Conservation (phyloP, 148 eudicot species). For the Amaranthus palmeri region DNA sequence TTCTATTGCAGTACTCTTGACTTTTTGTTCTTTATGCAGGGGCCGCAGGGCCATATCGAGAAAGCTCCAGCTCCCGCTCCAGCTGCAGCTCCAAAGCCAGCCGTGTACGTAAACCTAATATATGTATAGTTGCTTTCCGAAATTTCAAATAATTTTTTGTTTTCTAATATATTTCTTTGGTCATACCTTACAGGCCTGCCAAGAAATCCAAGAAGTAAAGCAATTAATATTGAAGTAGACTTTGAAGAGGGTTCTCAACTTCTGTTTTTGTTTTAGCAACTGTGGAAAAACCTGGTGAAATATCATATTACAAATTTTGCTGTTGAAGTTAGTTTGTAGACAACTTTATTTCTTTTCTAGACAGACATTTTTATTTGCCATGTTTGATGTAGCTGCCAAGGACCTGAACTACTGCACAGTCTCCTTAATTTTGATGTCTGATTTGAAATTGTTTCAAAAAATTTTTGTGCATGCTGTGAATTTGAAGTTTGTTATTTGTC, state of each 20-base stretch:
- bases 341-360: slow-evolving; percentile 7
- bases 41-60: slow-evolving; percentile 37
- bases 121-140: background rate
- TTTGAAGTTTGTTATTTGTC: background rate
- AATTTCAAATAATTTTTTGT: background rate
- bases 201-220: slow-evolving; percentile 37
- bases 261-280: background rate
- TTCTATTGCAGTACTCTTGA: background rate
- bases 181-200: slow-evolving; percentile 11
- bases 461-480: background rate
- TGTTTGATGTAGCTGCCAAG: slow-evolving; percentile 7
- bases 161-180: background rate
- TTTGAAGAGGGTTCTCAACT: background rate
- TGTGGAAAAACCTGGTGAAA: background rate
- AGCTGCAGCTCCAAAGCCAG: slow-evolving; percentile 21
- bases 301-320: slow-evolving; percentile 5
- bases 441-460: background rate
- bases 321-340: background rate
- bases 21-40: slow-evolving; percentile 17
- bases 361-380: slow-evolving; percentile 8
- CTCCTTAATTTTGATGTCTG: background rate
- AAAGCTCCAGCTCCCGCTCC: slow-evolving; percentile 28
- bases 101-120: slow-evolving; percentile 7
- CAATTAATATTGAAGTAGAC: slow-evolving; percentile 1
- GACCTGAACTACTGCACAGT: slow-evolving; percentile 16